Evolutionary conservation across 768 basidiomycete species (phyloP), one percentile per base, ranked within the genome.

Genomic region (Lentinula aciculospora): DNA sequence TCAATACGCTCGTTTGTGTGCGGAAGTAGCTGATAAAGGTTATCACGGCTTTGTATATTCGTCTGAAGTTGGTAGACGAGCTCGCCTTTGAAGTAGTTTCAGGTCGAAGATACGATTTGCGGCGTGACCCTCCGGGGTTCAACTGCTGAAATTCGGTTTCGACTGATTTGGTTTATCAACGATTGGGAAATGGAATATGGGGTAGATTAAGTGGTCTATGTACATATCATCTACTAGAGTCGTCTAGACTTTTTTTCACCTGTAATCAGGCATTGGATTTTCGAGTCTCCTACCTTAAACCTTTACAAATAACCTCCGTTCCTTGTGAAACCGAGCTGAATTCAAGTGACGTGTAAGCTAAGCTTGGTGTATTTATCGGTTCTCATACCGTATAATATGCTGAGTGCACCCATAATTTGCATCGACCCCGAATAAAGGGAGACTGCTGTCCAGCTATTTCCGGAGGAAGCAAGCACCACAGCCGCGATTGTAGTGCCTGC

Each of bases 401-500:
- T 64, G 9, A 64, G 49, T 6, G 68, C 69, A 5, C 69, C 72
- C 7, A 69, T 6, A 17, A 72, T 44, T 62, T 70, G 68, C 37
- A 66, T 60, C 1, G 60, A 54, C 2, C 72, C 72, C 15, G 66
- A 64, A 58, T 68, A 71, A 4, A 63, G 46, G n/a, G 68, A 65
- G 0, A 71, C 70, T 3, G 66, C 67, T 13, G 45, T 58, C 72
- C 72, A 73, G 59, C 68, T 66, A 32, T 67, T 63, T 25, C 63
- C 63, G 6, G 71, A 68, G 12, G 61, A 63, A 39, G 65, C 57
- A 32, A 71, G 66, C 28, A 74, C 65, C 3, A 66, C 69, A 21
- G 71, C 72, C 2, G 65, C 68, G 21, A 72, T 61, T 2, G 72
- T 68, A 13, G 71, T 66, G 1, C 71, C 71, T 3, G 67, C 64